Evolutionary conservation across 108 stramenopile genomes (phyloP).

Genomic region (Pseudonitzschia delicatissima): DNA sequence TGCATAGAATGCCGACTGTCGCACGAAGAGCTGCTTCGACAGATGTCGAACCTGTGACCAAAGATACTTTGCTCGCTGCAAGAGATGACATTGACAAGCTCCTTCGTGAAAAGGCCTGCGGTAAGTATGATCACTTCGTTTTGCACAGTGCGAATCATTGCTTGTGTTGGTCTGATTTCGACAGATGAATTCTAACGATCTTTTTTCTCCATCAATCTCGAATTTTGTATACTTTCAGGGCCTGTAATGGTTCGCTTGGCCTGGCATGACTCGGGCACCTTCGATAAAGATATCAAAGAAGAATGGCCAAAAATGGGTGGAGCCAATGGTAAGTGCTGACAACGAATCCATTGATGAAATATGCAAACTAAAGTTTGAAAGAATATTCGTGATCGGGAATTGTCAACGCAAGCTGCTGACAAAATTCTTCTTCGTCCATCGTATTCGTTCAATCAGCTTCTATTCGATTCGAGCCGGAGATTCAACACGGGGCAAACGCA

Average conservation of each 20-base stretch:
- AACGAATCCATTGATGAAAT: too few relatives aligned
- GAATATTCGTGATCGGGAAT: not conserved
- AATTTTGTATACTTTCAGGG: slow-evolving; percentile 17
- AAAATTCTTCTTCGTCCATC: too few relatives aligned
- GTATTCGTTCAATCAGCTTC: slow-evolving; percentile 28
- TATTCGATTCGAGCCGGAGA: slow-evolving; percentile 94
- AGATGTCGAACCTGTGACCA: slow-evolving; percentile 2
- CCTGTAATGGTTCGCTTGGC: slow-evolving; percentile 94
- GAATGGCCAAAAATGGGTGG: slow-evolving; percentile 71
- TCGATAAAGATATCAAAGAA: slow-evolving; percentile 50
- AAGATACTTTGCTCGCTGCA: slow-evolving; percentile 84
- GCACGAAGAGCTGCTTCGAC: too few relatives aligned
- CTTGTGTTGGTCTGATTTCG: too few relatives aligned
- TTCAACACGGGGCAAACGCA: slow-evolving; percentile 91
- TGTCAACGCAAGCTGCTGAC: too few relatives aligned
- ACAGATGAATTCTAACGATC: not conserved
- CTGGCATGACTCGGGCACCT: slow-evolving; percentile 96
- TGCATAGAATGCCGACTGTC: too few relatives aligned
- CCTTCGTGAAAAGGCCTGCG: slow-evolving; percentile 83
- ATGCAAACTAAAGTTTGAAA: not conserved
- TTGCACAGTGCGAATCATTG: too few relatives aligned
- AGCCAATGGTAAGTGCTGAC: slow-evolving; percentile 25
- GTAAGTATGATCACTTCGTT: not conserved
- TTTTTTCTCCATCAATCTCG: too few relatives aligned
- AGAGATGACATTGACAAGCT: slow-evolving; percentile 88